Evolutionary conservation across 2,329 filamentous ascomycete genomes (phyloP).

Genomic region (Shiraia sp.): DNA sequence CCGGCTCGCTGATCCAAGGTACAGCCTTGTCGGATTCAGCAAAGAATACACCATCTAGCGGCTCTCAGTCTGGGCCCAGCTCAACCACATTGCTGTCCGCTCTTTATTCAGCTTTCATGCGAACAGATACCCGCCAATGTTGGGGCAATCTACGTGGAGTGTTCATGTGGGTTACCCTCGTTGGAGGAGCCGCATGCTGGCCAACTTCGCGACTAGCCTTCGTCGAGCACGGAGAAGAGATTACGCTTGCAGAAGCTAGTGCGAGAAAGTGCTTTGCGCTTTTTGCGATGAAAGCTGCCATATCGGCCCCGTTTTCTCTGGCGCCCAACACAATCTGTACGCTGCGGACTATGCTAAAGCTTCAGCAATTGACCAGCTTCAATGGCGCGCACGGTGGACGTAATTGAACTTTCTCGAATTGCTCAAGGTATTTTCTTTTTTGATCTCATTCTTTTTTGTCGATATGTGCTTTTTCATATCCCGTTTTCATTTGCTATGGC

Average conservation of each 20-base stretch:
- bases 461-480: no score
- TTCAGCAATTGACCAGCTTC: slow-evolving; percentile 26
- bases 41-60: slow-evolving; percentile 16
- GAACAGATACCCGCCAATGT: slow-evolving; percentile 23
- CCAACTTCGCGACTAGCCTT: slow-evolving; percentile 2
- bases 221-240: slow-evolving; percentile 9
- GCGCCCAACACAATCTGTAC: slow-evolving; percentile 23
- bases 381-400: not conserved
- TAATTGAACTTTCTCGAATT: not conserved
- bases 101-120: slow-evolving; percentile 27
- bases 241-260: slow-evolving; percentile 18
- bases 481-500: no score
- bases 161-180: slow-evolving; percentile 37
- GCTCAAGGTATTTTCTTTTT: no score
- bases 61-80: slow-evolving; percentile 6
- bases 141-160: slow-evolving; percentile 35
- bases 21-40: slow-evolving; percentile 29
- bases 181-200: slow-evolving; percentile 36
- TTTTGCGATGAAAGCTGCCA: slow-evolving; percentile 24
- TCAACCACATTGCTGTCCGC: slow-evolving; percentile 21
- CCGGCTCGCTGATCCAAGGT: slow-evolving; percentile 32
- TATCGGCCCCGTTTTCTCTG: slow-evolving; percentile 24
- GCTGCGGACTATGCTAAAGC: slow-evolving; percentile 30
- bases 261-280: slow-evolving; percentile 37
- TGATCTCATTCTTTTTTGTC: no score